Evolutionary conservation across 306 rosid species (phyloP).

Genomic region (Lotus japonicus): DNA sequence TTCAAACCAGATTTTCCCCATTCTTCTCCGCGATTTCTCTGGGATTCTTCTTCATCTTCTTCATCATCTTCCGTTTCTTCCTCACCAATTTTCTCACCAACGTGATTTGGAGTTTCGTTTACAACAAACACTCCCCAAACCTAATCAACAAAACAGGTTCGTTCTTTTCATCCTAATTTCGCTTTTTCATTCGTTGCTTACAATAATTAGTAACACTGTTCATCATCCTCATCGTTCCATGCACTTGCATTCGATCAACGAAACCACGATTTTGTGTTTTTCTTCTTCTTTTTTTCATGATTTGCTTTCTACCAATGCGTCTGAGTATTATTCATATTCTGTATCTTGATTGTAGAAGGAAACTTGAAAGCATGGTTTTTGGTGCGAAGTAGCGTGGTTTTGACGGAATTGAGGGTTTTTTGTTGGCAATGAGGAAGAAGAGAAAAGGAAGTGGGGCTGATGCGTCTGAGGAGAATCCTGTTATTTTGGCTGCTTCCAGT

Average conservation of each 20-base stretch:
- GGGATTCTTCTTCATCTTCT: not conserved
- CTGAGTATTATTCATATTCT: conserved; percentile 6
- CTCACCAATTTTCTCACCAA: too few species aligned
- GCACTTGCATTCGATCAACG: not conserved
- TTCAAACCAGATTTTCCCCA: conserved; percentile 29
- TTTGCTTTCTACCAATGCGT: too few species aligned
- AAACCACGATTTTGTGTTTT: not conserved
- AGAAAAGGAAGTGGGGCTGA: conserved; percentile 85
- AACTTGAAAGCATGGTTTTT: conserved; percentile 8
- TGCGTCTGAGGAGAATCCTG: conserved; percentile 33
- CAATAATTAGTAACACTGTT: not conserved
- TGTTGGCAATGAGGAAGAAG: conserved; percentile 99
- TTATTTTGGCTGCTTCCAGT: conserved; percentile 28
- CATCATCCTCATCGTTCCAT: not conserved
- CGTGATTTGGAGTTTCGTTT: too few species aligned
- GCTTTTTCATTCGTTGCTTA: not conserved
- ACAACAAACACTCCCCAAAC: conserved; percentile 11
- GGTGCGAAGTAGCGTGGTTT: not conserved
- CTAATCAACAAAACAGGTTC: conserved; percentile 19
- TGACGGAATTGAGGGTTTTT: conserved; percentile 9
- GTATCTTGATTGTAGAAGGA: conserved; percentile 16
- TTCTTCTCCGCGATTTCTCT: not conserved
- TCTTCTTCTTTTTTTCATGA: too few species aligned
- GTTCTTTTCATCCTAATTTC: conserved; percentile 9
- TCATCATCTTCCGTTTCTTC: not conserved